A percentile compares a stretch with the other conserved stretches of the same genome.
phyloP scores from a whole-genome alignment of 2,329 filamentous ascomycete genomes.

The Drechslerella dactyloides region DNA sequence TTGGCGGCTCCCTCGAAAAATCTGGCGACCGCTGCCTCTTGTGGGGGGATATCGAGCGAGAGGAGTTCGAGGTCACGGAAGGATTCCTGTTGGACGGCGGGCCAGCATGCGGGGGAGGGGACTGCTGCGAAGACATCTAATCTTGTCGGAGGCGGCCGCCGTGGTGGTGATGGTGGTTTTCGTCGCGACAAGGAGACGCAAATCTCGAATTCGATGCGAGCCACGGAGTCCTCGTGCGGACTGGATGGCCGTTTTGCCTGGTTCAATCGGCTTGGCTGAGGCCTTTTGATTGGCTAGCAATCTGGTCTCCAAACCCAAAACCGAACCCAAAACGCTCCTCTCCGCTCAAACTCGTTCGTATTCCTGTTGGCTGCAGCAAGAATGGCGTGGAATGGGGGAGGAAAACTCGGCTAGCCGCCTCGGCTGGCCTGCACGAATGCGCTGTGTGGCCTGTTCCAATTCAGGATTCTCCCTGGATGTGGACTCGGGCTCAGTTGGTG shows the following conservation, averaged over 20 bases:
- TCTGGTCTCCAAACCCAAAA: not conserved
- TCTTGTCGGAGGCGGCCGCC: not conserved
- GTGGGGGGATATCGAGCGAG: slow-evolving; percentile 39
- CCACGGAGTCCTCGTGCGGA: not conserved
- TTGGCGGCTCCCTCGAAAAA: slow-evolving; percentile 41
- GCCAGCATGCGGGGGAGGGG: slow-evolving; percentile 34
- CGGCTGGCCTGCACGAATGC: slow-evolving; percentile 22
- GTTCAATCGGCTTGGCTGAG: not conserved
- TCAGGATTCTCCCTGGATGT: not conserved
- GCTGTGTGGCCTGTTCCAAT: slow-evolving; percentile 33
- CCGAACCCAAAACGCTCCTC: slow-evolving; percentile 5
- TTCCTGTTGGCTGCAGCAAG: slow-evolving; percentile 13
- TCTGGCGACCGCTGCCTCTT: slow-evolving; percentile 39
- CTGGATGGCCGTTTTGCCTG: not conserved
- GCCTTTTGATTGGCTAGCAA: not conserved
- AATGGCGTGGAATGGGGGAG: slow-evolving; percentile 5
- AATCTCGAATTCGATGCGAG: not conserved
- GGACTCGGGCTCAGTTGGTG: slow-evolving; percentile 4
- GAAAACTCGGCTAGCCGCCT: slow-evolving; percentile 37
- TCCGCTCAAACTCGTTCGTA: slow-evolving; percentile 10
- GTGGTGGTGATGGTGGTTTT: not conserved
- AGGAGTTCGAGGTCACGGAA: slow-evolving; percentile 23
- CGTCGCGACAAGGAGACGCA: slow-evolving; percentile 26
- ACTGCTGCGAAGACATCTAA: slow-evolving; percentile 48
- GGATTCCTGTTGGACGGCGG: slow-evolving; percentile 34